Conservation (phyloP, 352 stramenopile genomes). For the Bremia lactucae region DNA sequence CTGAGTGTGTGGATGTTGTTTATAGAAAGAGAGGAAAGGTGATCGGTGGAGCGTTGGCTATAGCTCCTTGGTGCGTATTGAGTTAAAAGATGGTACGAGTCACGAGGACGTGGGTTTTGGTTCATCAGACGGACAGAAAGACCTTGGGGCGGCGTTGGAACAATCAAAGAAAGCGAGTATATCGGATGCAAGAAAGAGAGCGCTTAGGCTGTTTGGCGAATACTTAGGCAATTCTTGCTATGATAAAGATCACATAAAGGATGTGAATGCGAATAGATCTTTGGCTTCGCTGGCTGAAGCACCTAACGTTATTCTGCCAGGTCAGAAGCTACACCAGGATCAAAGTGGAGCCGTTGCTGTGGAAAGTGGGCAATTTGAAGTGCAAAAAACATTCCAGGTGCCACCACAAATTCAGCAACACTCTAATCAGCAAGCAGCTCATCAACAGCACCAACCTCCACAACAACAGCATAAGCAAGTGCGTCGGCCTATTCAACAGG, state of each 20-base stretch:
- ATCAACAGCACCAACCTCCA: constrained; percentile 6
- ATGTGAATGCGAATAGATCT: constrained; percentile 47
- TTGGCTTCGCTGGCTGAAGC: constrained; percentile 14
- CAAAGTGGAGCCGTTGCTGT: not conserved
- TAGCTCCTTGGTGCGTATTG: constrained; percentile 70
- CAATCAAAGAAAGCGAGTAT: constrained; percentile 84
- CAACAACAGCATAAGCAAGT: not conserved
- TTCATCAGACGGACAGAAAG: constrained; percentile 60
- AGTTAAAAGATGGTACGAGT: constrained; percentile 76
- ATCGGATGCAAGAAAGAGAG: constrained; percentile 72
- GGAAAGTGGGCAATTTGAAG: constrained; percentile 1
- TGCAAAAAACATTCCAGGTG: not conserved
- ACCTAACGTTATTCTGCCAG: constrained; percentile 13
- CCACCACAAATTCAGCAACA: constrained; percentile 7
- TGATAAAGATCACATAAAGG: constrained; percentile 76
- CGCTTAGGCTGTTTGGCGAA: constrained; percentile 74
- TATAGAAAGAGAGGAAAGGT: constrained; percentile 52
- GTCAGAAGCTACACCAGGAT: constrained; percentile 5
- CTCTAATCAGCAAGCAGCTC: constrained; percentile 5
- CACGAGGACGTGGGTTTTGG: constrained; percentile 81
- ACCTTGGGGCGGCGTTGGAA: constrained; percentile 63
- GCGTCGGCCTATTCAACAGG: constrained; percentile 5
- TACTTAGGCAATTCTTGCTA: constrained; percentile 84
- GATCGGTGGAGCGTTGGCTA: constrained; percentile 70
- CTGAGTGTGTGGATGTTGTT: not conserved